Evolutionary conservation across 1,284 basidiomycete genomes (phyloP).

Genomic region (Marasmius oreades): DNA sequence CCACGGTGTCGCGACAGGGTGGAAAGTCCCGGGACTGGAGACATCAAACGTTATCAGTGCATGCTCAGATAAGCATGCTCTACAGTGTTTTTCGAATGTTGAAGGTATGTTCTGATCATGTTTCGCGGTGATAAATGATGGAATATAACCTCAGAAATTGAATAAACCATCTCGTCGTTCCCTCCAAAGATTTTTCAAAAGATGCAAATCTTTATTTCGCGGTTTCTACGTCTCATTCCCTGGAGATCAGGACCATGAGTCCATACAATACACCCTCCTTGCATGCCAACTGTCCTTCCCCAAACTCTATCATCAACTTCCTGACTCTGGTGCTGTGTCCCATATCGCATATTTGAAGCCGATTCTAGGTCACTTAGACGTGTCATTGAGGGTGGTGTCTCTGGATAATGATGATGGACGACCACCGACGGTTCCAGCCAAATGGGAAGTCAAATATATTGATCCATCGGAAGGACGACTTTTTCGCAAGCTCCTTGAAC

Average conservation of each 20-base stretch:
- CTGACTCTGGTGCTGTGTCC: neutral
- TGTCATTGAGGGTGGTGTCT: neutral
- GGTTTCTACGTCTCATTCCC: neutral
- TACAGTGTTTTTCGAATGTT: neutral
- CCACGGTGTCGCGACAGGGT: neutral
- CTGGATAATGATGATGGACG: neutral
- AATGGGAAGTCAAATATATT: neutral
- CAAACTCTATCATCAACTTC: neutral
- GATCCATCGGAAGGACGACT: neutral
- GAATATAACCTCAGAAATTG: neutral
- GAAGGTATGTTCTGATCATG: neutral
- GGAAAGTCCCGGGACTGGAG: neutral
- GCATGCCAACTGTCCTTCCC: neutral
- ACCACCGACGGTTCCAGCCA: neutral
- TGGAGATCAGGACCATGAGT: neutral
- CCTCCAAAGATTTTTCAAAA: neutral
- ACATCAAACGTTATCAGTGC: neutral
- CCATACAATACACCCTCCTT: neutral
- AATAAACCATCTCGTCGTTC: neutral
- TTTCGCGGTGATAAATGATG: neutral
- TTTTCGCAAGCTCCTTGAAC: neutral
- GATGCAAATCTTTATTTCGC: neutral
- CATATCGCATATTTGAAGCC: neutral
- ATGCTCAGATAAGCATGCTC: neutral
- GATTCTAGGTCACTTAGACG: neutral